Conservation (phyloP, 2,329 filamentous ascomycete genomes). For the Dactylonectria macrodidyma region DNA sequence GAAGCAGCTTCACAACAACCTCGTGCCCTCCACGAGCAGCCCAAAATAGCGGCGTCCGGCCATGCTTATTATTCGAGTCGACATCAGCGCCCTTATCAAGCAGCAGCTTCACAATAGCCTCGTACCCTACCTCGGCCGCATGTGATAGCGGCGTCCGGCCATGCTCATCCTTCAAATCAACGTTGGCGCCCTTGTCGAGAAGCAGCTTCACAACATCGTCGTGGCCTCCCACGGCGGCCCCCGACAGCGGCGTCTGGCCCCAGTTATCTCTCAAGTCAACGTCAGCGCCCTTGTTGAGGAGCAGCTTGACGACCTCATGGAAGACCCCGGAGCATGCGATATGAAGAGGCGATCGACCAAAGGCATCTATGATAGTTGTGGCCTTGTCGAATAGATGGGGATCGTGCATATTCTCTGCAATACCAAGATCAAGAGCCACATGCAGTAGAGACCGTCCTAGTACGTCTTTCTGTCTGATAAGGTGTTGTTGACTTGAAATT, state of each 20-base stretch:
- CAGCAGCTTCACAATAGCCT: neutral
- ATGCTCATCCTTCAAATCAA: neutral
- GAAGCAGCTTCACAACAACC: neutral
- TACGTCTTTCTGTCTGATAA: conserved; percentile 6
- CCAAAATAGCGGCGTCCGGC: neutral
- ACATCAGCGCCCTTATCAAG: neutral
- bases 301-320: neutral
- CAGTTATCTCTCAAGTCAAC: neutral
- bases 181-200: neutral
- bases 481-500: conserved; percentile 8
- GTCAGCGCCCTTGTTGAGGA: no score
- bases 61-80: neutral
- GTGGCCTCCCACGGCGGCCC: neutral
- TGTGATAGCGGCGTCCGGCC: neutral
- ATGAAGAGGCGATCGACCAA: conserved; percentile 12
- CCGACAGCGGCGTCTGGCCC: neutral
- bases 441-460: conserved; percentile 11
- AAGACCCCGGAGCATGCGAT: neutral
- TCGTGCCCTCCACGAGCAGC: neutral
- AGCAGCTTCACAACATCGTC: neutral
- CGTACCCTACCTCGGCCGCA: neutral
- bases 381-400: conserved; percentile 9
- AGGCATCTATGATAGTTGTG: conserved; percentile 7
- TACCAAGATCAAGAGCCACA: conserved; percentile 14
- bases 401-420: neutral